phyloP scores from a whole-genome alignment of 2,329 filamentous ascomycete species.

The Didymella glomerata region DNA sequence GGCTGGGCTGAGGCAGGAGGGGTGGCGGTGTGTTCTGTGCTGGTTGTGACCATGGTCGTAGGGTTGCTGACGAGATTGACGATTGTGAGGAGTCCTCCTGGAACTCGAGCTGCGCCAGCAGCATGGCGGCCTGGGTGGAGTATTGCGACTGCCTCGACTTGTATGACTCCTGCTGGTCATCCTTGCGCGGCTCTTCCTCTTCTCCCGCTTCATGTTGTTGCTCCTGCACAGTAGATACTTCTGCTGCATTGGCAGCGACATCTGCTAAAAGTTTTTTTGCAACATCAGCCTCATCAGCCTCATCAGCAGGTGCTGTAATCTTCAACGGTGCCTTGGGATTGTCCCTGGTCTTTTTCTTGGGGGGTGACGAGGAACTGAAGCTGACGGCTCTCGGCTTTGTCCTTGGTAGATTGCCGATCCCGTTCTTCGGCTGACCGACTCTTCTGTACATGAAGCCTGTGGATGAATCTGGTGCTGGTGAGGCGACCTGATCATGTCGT shows the following conservation, averaged over 20 bases:
- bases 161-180: constrained; percentile 15
- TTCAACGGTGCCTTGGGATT: not conserved
- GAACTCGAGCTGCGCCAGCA: constrained; percentile 45
- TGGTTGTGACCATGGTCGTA: constrained; percentile 30
- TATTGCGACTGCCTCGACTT: constrained; percentile 35
- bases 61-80: constrained; percentile 25
- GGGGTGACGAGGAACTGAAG: constrained; percentile 37
- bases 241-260: not conserved
- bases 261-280: not conserved
- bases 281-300: too few species aligned
- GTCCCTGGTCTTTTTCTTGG: constrained; percentile 4
- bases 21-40: constrained; percentile 30
- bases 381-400: constrained; percentile 32
- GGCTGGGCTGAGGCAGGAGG: constrained; percentile 26
- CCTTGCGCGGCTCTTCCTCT: not conserved
- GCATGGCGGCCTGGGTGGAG: constrained; percentile 50
- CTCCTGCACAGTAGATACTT: not conserved
- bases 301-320: not conserved
- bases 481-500: constrained; percentile 31
- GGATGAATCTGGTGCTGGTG: constrained; percentile 36
- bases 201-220: constrained; percentile 1
- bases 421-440: constrained; percentile 23
- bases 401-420: constrained; percentile 15
- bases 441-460: constrained; percentile 41
- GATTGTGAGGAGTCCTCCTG: constrained; percentile 39